A percentile compares a stretch with the other conserved stretches of the same genome.
Conservation (phyloP, 2,329 filamentous ascomycete species). For the Aspergillus sp. region DNA sequence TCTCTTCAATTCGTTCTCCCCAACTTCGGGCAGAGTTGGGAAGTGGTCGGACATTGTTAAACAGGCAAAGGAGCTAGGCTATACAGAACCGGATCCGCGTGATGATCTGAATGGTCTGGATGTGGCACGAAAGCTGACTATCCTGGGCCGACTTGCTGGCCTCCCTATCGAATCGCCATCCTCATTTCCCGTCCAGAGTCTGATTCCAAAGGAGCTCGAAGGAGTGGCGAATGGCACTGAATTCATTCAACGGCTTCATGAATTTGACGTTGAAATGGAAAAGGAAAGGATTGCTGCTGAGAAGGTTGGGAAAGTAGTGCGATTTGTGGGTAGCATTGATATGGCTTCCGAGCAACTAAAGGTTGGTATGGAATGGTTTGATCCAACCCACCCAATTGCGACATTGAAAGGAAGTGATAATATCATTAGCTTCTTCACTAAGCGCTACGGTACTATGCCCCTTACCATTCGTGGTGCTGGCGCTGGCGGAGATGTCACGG, state of each 20-base stretch:
- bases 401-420: slow-evolving; percentile 96
- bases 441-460: slow-evolving; percentile 85
- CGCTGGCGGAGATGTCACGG: slow-evolving; percentile 90
- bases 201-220: slow-evolving; percentile 86
- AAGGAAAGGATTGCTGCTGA: slow-evolving; percentile 75
- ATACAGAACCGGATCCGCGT: slow-evolving; percentile 82
- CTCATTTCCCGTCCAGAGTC: slow-evolving; percentile 85
- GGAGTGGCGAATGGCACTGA: slow-evolving; percentile 58
- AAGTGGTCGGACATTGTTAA: slow-evolving; percentile 88
- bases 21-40: slow-evolving; percentile 58
- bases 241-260: slow-evolving; percentile 74
- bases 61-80: slow-evolving; percentile 88
- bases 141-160: slow-evolving; percentile 80
- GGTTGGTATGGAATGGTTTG: slow-evolving; percentile 87
- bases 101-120: slow-evolving; percentile 85
- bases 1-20: slow-evolving; percentile 95
- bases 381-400: slow-evolving; percentile 84
- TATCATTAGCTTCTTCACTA: slow-evolving; percentile 97
- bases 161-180: slow-evolving; percentile 77
- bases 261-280: slow-evolving; percentile 88
- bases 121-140: slow-evolving; percentile 90
- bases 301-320: slow-evolving; percentile 82
- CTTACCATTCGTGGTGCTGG: slow-evolving; percentile 93
- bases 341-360: slow-evolving; percentile 73
- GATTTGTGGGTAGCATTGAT: slow-evolving; percentile 92